Base-by-base conservation (phyloP, 108 stramenopile genomes). In the Seminavis robusta region DNA sequence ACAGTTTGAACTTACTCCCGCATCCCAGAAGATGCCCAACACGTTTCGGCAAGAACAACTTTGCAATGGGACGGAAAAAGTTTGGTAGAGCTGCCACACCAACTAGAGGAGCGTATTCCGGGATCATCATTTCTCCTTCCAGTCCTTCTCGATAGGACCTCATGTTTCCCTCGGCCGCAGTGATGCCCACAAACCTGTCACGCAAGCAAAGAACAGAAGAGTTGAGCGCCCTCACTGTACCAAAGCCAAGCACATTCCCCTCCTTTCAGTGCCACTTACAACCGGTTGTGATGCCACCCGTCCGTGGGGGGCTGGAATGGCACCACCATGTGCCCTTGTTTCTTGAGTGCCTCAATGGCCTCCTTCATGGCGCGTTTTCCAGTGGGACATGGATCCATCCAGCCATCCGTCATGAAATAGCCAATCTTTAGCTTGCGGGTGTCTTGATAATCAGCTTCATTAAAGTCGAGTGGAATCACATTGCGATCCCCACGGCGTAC, bases 101-200 rank as follows among this genome's bases (percentile, higher is more conserved):
- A 8, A 36, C 4, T n/a, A 59, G 45, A 7, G 45, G 29, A 9
- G 23, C 44, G 48, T 61, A 61, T 24, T 61, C 59, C 25, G 43
- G 17, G 17, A 46, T 47, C 17, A 50, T 21, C n/a, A 39, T 21
- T 30, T 63, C 61, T 15, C 61, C 61, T 54, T 63, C 61, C 3
- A 63, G 52, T 4, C 39, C 61, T 4, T 47, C 45, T 13, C 24
- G 15, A 41, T 53, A 63, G 2, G 44, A 30, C 50, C 27, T 34
- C 31, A 63, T 39, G 16, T 50, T 54, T 4, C 61, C 61, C 38
- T 63, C 61, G 21, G 61, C 50, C 2, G 48, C 52, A 24, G 26
- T 53, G 52, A 63, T 52, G 21, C 51, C 61, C 29, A 63, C 61
- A 17, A 54, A n/a, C n/a, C n/a, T n/a, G n/a, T n/a, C n/a, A n/a